Evolutionary conservation across 768 basidiomycete genomes (phyloP).

Genomic region (Phylloporus sp.): DNA sequence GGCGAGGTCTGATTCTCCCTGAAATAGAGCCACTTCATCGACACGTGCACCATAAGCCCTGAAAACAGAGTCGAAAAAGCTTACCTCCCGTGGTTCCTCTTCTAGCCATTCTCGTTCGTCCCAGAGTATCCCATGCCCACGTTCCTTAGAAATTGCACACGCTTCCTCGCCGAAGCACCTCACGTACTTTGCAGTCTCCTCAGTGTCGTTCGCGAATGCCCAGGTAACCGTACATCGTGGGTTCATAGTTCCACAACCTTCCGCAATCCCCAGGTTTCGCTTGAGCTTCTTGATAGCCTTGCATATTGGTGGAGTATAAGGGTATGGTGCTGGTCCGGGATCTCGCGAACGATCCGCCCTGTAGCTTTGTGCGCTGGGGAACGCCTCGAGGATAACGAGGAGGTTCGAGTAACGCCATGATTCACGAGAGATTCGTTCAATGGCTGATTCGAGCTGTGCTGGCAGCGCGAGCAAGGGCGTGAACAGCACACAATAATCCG

Average conservation of each 20-base stretch:
- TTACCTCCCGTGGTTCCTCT: slow-evolving; percentile 49
- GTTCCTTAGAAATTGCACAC: slow-evolving; percentile 39
- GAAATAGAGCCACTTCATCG: slow-evolving; percentile 8
- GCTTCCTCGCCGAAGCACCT: slow-evolving; percentile 58
- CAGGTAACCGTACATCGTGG: slow-evolving; percentile 40
- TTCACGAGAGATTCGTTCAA: slow-evolving; percentile 41
- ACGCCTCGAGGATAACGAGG: slow-evolving; percentile 64
- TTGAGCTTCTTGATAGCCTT: slow-evolving; percentile 67
- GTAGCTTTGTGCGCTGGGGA: slow-evolving; percentile 43
- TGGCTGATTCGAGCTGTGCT: slow-evolving; percentile 41
- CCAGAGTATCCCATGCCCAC: slow-evolving; percentile 44
- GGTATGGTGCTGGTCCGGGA: slow-evolving; percentile 26
- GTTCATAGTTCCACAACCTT: slow-evolving; percentile 52
- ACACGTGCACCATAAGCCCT: slow-evolving; percentile 10
- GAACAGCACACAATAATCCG: slow-evolving; percentile 53
- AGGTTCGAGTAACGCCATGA: slow-evolving; percentile 62
- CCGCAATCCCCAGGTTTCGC: slow-evolving; percentile 56
- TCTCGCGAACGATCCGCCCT: slow-evolving; percentile 9
- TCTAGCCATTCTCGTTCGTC: slow-evolving; percentile 59
- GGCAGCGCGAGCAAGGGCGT: slow-evolving; percentile 44
- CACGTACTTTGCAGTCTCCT: slow-evolving; percentile 51
- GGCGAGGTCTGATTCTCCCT: slow-evolving; percentile 62
- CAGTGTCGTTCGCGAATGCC: slow-evolving; percentile 58
- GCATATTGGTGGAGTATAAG: slow-evolving; percentile 62
- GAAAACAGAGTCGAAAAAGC: slow-evolving; percentile 12